Conservation (phyloP, 768 basidiomycete genomes). For the Pulveroboletus sp. region DNA sequence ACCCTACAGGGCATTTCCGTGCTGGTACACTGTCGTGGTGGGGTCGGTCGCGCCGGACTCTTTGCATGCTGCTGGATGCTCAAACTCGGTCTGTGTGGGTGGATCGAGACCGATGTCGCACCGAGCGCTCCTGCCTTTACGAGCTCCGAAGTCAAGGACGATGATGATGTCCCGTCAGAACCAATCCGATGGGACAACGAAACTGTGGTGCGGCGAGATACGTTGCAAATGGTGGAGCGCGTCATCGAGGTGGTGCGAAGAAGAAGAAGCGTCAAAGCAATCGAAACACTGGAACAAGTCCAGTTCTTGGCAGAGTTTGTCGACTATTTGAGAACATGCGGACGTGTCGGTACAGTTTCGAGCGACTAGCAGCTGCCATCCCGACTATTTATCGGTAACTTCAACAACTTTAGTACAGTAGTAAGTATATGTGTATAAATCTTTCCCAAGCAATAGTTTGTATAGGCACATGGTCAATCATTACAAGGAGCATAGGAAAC, state of each 20-base stretch:
- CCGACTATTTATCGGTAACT: constrained; percentile 1
- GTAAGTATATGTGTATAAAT: neutral
- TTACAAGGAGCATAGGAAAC: constrained; percentile 7
- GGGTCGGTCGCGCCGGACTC: constrained; percentile 90
- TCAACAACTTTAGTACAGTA: neutral
- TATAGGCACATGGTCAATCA: neutral
- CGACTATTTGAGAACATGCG: constrained; percentile 45
- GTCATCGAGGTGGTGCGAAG: constrained; percentile 71
- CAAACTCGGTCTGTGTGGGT: constrained; percentile 86
- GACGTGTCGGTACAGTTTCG: neutral
- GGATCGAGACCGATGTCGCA: constrained; percentile 38
- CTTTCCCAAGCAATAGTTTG: neutral
- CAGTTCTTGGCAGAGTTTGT: constrained; percentile 77
- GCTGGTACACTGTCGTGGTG: constrained; percentile 90
- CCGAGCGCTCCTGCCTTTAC: neutral
- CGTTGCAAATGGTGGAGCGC: constrained; percentile 67
- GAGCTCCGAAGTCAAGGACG: constrained; percentile 1
- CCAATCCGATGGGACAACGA: constrained; percentile 19
- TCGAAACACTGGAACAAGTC: constrained; percentile 95
- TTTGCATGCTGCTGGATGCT: constrained; percentile 92
- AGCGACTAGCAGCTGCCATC: neutral
- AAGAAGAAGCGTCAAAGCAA: constrained; percentile 82
- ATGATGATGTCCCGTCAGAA: neutral
- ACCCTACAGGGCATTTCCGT: constrained; percentile 70
- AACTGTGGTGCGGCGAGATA: constrained; percentile 37